Base-by-base conservation (phyloP, 2,329 filamentous ascomycete genomes). In the Sclerotinia sclerotiorum region DNA sequence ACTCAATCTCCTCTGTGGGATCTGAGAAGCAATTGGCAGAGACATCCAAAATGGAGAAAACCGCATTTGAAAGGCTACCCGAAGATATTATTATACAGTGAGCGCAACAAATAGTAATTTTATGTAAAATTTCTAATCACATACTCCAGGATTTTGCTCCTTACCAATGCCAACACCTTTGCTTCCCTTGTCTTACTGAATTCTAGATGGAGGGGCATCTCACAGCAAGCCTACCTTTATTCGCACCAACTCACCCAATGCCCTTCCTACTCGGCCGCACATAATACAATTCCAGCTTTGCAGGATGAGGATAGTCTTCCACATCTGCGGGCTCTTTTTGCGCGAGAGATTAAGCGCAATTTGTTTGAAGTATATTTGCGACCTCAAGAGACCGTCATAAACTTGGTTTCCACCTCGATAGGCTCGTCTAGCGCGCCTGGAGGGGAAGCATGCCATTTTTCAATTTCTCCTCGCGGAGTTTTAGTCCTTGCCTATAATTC, bases 361-460 rank as follows among this genome's bases (percentile, higher is more conserved):
- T 82, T 93, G 61, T 94, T 94, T 77, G 88, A 92, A 73, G 87
- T 89, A 48, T 94, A 92, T 77, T 78, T 93, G 64, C 86, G 90
- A 24, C 91, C 92, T 5, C 84, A 80, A 69, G 84, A 86, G 75
- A 94, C 90, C 7, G 82, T 91, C 56, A 85, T 97, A 75, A 94
- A 90, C 76, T 83, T 97, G 64, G 88, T 96, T 17, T 95, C 92
- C 49, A 92, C 90, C 62, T 93, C 91, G 7, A 92, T 92, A 73
- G 94, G 91, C 77, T 94, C 92, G 0, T 93, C 91, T 1, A 92
- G 92, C 29, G 85, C 86, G 2, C 93, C 92, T 1, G 90, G 90
- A 46, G 91, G 92, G 44, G 93, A 97, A 78, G 92, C 92, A 57
- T 92, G 97, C 81, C 90, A 92, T 67, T 97, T 96, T 78, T 88